Evolutionary conservation across 164 flowering plant genomes (phyloP).

Genomic region (Piper betle): DNA sequence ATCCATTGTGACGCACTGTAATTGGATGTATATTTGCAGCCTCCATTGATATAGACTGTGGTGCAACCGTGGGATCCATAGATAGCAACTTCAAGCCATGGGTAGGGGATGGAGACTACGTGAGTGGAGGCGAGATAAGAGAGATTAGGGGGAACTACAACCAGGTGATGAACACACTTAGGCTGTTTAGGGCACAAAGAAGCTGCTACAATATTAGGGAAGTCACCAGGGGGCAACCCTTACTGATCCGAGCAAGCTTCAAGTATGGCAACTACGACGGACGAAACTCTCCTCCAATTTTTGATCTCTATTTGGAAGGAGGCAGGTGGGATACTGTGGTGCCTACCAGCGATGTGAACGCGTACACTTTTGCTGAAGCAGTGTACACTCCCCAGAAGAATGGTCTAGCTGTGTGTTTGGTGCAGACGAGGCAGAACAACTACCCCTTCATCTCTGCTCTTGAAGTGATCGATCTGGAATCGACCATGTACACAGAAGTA

Average conservation of each 20-base stretch:
- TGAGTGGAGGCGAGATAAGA: constrained; percentile 13
- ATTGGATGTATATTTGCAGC: constrained; percentile 5
- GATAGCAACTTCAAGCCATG: constrained; percentile 15
- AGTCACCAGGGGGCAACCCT: not conserved
- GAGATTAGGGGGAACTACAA: constrained; percentile 3
- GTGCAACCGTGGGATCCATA: constrained; percentile 6
- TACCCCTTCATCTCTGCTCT: constrained; percentile 35
- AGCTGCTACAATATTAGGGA: constrained; percentile 20
- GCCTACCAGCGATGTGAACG: not conserved
- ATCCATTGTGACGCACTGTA: not conserved
- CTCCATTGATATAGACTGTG: constrained; percentile 25
- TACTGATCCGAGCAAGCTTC: constrained; percentile 25
- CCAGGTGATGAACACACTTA: constrained; percentile 17
- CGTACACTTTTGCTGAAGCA: constrained; percentile 9
- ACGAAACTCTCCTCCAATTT: constrained; percentile 21
- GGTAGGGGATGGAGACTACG: constrained; percentile 15
- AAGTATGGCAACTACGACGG: constrained; percentile 31
- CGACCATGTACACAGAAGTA: constrained; percentile 13
- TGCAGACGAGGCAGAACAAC: constrained; percentile 21
- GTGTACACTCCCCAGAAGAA: constrained; percentile 14
- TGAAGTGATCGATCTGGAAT: constrained; percentile 20
- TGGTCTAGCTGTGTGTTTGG: constrained; percentile 17
- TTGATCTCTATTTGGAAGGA: constrained; percentile 21
- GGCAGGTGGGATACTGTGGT: constrained; percentile 10
- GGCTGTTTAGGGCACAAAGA: constrained; percentile 21